Percentiles rank a stretch among this genome's conserved stretches.
phyloP scores from a whole-genome alignment of 2,329 filamentous ascomycete species.

The Emmonsiellopsis sp. region DNA sequence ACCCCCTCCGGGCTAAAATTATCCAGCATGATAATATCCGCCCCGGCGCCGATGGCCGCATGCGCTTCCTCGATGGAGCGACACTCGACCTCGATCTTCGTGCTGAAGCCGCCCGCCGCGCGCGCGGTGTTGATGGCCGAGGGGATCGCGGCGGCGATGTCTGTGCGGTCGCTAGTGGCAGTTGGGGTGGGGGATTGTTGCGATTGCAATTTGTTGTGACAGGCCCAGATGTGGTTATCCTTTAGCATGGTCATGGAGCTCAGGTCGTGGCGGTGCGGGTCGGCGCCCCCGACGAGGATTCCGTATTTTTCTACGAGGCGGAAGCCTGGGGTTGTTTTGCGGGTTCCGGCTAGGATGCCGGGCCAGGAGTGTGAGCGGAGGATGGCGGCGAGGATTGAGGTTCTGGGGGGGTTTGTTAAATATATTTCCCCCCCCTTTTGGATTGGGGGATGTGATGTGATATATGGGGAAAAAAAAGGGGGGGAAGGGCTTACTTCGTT shows the following conservation, averaged over 20 bases:
- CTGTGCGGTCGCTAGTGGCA: too few species aligned
- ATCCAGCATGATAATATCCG: conserved; percentile 94
- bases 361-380: conserved; percentile 58
- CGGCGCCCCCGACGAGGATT: conserved; percentile 87
- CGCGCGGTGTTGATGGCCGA: conserved; percentile 78
- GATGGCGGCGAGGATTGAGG: conserved; percentile 39
- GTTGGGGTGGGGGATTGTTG: conserved; percentile 13
- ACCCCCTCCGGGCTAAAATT: conserved; percentile 82
- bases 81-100: conserved; percentile 96
- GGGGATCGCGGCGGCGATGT: conserved; percentile 56
- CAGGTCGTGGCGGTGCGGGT: conserved; percentile 84
- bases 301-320: conserved; percentile 95
- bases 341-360: conserved; percentile 81
- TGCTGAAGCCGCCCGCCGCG: conserved; percentile 72
- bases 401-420: conserved; percentile 20
- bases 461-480: not conserved
- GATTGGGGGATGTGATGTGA: not conserved
- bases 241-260: conserved; percentile 97
- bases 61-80: conserved; percentile 80
- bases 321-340: conserved; percentile 96
- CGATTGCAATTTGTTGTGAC: conserved; percentile 40
- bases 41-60: conserved; percentile 81
- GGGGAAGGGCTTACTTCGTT: conserved; percentile 41
- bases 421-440: not conserved
- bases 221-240: conserved; percentile 96